phyloP scores from a whole-genome alignment of 805 yeast genomes.

The Kodamaea fukazawae region DNA sequence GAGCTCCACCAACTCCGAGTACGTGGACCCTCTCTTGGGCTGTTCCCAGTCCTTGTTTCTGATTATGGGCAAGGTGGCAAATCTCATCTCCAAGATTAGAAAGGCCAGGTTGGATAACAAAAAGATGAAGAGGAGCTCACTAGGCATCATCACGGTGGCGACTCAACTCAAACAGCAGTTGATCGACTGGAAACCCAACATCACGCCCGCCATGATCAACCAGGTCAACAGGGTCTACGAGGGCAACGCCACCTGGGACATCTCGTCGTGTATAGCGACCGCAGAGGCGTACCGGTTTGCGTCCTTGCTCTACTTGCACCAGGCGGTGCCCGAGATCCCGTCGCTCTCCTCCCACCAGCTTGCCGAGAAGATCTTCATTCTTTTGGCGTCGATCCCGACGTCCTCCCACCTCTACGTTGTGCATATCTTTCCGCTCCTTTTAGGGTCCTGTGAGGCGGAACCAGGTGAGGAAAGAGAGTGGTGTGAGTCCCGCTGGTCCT shows the following conservation, averaged over 20 bases:
- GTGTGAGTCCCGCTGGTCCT: slow-evolving; percentile 58
- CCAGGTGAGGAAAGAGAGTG: slow-evolving; percentile 59
- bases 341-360: slow-evolving; percentile 50
- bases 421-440: slow-evolving; percentile 63
- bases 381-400: slow-evolving; percentile 62
- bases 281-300: slow-evolving; percentile 69
- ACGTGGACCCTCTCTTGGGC: slow-evolving; percentile 64
- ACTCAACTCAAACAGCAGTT: slow-evolving; percentile 52
- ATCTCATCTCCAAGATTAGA: slow-evolving; percentile 50
- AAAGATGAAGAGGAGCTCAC: slow-evolving; percentile 30
- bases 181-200: slow-evolving; percentile 55
- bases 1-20: slow-evolving; percentile 33
- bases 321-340: slow-evolving; percentile 70
- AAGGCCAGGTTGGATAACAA: slow-evolving; percentile 21
- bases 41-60: slow-evolving; percentile 64
- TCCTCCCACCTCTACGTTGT: slow-evolving; percentile 53
- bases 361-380: slow-evolving; percentile 58
- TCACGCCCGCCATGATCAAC: slow-evolving; percentile 30
- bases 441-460: slow-evolving; percentile 64
- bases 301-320: slow-evolving; percentile 58
- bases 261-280: slow-evolving; percentile 60
- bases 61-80: slow-evolving; percentile 62
- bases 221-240: slow-evolving; percentile 13
- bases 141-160: slow-evolving; percentile 51
- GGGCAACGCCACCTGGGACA: slow-evolving; percentile 42